Conservation (phyloP, 1,284 basidiomycete species). For the Phellopilus nigrolimitatus region DNA sequence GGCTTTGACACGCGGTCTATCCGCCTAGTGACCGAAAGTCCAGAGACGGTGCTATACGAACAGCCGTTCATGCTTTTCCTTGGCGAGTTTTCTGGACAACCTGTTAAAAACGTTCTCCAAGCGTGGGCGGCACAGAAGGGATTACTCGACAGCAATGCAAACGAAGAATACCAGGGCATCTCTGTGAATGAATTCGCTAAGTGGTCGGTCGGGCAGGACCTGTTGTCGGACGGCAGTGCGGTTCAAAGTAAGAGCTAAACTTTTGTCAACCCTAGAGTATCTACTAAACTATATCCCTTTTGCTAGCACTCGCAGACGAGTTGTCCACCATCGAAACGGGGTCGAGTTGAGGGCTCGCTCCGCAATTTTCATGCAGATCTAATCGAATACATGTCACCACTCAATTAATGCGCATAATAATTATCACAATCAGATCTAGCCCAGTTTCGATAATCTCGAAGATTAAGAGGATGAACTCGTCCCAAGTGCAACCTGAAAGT, state of each 20-base stretch:
- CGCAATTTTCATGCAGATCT: not conserved
- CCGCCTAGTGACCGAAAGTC: constrained; percentile 35
- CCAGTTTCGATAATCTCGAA: too few species aligned
- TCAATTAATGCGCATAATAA: constrained; percentile 1
- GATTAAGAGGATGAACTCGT: too few species aligned
- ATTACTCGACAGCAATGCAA: constrained; percentile 36
- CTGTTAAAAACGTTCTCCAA: constrained; percentile 59
- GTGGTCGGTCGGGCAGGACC: constrained; percentile 55
- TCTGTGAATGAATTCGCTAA: constrained; percentile 60
- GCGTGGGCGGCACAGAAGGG: constrained; percentile 64
- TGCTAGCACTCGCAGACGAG: constrained; percentile 11
- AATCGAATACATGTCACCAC: not conserved
- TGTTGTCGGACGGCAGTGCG: not conserved
- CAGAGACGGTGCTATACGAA: constrained; percentile 66
- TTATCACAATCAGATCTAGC: too few species aligned
- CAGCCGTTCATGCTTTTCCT: constrained; percentile 81
- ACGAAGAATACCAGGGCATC: constrained; percentile 36
- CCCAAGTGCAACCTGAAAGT: too few species aligned
- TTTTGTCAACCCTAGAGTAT: not conserved
- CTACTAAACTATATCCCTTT: not conserved
- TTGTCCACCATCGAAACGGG: not conserved
- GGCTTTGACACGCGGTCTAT: constrained; percentile 79
- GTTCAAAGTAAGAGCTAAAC: constrained; percentile 6
- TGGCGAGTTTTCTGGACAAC: constrained; percentile 44
- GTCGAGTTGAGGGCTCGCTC: not conserved